These are phyloP conservation scores for Coniochaeta sp. DNA, from an alignment of 2,329 filamentous ascomycete genomes.

Conservation along the genomic window DNA sequence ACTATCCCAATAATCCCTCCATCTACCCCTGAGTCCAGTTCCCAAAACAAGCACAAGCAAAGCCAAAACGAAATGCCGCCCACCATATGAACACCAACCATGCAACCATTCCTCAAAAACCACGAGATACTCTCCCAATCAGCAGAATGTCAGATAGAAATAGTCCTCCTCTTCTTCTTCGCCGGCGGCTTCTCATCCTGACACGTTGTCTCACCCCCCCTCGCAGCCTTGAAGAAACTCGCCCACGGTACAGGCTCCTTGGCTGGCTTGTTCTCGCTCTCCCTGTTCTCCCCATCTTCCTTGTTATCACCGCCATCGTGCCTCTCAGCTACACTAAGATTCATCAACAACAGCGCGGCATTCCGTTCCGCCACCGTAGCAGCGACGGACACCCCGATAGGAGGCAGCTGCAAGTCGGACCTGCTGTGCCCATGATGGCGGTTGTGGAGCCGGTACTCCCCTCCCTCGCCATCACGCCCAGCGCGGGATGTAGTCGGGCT, in stretches of 20 bases:
- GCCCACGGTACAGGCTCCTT: constrained; percentile 2
- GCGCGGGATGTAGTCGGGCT: constrained; percentile 10
- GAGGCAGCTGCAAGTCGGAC: background rate
- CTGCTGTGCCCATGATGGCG: background rate
- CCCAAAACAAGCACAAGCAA: background rate
- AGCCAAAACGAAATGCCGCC: background rate
- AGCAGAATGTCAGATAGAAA: constrained; percentile 24
- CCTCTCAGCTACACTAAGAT: constrained; percentile 33
- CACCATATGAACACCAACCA: background rate
- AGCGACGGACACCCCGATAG: background rate
- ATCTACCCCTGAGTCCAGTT: background rate
- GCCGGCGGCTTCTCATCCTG: constrained; percentile 10
- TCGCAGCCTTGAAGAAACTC: background rate
- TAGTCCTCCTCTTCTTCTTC: constrained; percentile 31
- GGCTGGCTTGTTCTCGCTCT: constrained; percentile 4
- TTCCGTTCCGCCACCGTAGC: constrained; percentile 28
- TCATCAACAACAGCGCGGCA: constrained; percentile 40
- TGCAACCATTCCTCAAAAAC: background rate
- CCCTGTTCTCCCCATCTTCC: too few species aligned
- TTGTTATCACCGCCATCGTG: constrained; percentile 5
- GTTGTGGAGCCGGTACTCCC: background rate
- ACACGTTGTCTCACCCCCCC: constrained; percentile 19
- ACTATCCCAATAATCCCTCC: background rate
- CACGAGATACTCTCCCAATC: background rate
- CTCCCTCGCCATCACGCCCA: constrained; percentile 10